Percentiles rank a stretch among this genome's conserved stretches.
These are phyloP conservation scores for Acacia pycnantha DNA, from an alignment of 331 rosid genomes.

Conservation along the genomic window DNA sequence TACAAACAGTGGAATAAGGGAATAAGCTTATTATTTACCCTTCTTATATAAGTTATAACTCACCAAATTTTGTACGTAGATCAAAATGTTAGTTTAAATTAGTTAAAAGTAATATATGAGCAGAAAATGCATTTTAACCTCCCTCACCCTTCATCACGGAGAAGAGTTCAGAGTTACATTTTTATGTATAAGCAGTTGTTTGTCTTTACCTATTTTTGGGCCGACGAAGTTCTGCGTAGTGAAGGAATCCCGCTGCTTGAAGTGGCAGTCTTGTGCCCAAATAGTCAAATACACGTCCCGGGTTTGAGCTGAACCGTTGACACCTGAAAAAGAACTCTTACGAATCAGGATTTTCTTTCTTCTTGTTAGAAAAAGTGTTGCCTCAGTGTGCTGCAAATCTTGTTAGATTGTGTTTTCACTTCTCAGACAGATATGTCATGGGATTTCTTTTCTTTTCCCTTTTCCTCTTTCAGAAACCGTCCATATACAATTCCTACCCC, in stretches of 20 bases:
- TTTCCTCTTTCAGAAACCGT: neutral
- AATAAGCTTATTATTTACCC: no score
- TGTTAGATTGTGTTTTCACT: neutral
- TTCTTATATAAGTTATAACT: no score
- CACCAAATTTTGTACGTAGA: no score
- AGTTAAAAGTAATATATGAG: no score
- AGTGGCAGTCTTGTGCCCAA: conserved; percentile 47
- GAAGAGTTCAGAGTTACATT: neutral
- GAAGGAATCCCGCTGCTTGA: conserved; percentile 70
- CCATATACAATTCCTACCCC: neutral
- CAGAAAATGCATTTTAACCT: no score
- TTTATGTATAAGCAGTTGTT: no score
- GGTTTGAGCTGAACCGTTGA: conserved; percentile 39
- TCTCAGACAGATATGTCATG: neutral
- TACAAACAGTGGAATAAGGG: neutral
- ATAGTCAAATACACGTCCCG: conserved; percentile 44
- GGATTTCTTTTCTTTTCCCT: conserved; percentile 20
- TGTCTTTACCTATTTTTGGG: conserved; percentile 43
- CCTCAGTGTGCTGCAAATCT: neutral
- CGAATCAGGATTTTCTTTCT: conserved; percentile 9
- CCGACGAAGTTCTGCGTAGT: conserved; percentile 47
- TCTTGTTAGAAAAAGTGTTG: neutral
- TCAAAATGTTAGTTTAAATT: no score
- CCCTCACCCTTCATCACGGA: no score
- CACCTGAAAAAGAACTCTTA: conserved; percentile 46